These are phyloP conservation scores for Penicillium sp. DNA, from an alignment of 2,329 filamentous ascomycete species.

Conservation along the genomic window DNA sequence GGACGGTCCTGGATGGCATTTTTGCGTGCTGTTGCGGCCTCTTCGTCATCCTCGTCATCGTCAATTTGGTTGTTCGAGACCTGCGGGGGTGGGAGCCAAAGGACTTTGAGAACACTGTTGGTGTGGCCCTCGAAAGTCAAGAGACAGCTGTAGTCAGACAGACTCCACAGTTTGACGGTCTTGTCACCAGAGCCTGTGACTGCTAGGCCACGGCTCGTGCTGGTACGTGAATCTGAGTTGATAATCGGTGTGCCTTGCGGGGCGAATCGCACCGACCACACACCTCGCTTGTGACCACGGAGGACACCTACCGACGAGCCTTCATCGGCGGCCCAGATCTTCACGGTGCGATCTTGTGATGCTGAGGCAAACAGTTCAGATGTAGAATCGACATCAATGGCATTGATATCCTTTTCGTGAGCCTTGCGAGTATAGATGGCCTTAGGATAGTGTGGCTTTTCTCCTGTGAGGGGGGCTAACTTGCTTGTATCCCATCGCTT, in stretches of 20 bases:
- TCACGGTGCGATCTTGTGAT: conserved; percentile 93
- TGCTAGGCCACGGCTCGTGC: conserved; percentile 72
- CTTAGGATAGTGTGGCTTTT: conserved; percentile 38
- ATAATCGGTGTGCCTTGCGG: conserved; percentile 74
- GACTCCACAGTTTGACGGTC: conserved; percentile 90
- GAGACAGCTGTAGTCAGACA: conserved; percentile 87
- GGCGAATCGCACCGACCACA: conserved; percentile 92
- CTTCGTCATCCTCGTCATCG: conserved; percentile 34
- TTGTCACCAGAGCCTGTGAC: conserved; percentile 94
- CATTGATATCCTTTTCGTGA: conserved; percentile 98
- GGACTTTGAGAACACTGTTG: conserved; percentile 89
- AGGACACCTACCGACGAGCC: conserved; percentile 90
- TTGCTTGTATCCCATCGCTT: conserved; percentile 86
- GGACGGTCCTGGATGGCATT: conserved; percentile 36
- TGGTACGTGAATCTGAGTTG: conserved; percentile 68
- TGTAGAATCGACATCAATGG: conserved; percentile 74
- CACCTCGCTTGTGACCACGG: conserved; percentile 86
- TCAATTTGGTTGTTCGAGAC: conserved; percentile 34
- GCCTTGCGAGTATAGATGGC: conserved; percentile 88
- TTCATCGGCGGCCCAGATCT: conserved; percentile 90
- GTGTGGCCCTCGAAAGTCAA: conserved; percentile 95
- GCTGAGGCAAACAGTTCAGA: conserved; percentile 88
- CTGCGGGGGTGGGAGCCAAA: conserved; percentile 67
- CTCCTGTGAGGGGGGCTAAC: conserved; percentile 50
- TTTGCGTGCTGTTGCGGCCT: conserved; percentile 28